Evolutionary conservation across 495 filamentous ascomycete genomes (phyloP).

Genomic region (Evernia prunastri): DNA sequence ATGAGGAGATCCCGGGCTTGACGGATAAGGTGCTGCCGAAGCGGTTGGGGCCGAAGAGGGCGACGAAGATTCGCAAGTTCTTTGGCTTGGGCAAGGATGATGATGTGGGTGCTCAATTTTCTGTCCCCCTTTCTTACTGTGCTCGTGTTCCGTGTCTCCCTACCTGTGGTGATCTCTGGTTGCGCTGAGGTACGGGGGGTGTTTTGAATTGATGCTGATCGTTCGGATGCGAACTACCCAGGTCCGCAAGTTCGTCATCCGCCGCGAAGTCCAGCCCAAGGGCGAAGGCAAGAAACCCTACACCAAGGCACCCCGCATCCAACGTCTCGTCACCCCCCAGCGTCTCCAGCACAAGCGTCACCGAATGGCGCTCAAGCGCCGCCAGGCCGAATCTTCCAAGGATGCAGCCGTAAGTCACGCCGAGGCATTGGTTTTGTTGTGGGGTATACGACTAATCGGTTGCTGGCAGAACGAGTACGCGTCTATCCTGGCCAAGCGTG

Average conservation of each 20-base stretch:
- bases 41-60: conserved; percentile 96
- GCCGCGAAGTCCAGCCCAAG: conserved; percentile 92
- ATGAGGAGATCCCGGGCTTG: conserved; percentile 83
- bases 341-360: conserved; percentile 99
- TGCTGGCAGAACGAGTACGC: conserved; percentile 75
- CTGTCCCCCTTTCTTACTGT: not conserved
- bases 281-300: conserved; percentile 92
- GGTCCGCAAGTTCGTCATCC: conserved; percentile 98
- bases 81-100: conserved; percentile 99
- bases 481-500: conserved; percentile 86
- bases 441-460: not conserved
- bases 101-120: conserved; percentile 59
- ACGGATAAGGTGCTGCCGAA: conserved; percentile 97
- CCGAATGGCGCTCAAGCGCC: conserved; percentile 93
- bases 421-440: not conserved
- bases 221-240: conserved; percentile 28
- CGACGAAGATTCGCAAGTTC: conserved; percentile 98
- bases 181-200: not conserved
- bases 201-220: not conserved
- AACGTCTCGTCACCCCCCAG: conserved; percentile 98
- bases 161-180: not conserved
- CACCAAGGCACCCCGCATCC: conserved; percentile 99
- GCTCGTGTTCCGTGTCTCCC: not conserved
- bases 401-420: conserved; percentile 77
- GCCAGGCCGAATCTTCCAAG: conserved; percentile 86